These are phyloP conservation scores for Aspergillus ruber DNA, from an alignment of 2,329 filamentous ascomycete species.

Conservation along the genomic window DNA sequence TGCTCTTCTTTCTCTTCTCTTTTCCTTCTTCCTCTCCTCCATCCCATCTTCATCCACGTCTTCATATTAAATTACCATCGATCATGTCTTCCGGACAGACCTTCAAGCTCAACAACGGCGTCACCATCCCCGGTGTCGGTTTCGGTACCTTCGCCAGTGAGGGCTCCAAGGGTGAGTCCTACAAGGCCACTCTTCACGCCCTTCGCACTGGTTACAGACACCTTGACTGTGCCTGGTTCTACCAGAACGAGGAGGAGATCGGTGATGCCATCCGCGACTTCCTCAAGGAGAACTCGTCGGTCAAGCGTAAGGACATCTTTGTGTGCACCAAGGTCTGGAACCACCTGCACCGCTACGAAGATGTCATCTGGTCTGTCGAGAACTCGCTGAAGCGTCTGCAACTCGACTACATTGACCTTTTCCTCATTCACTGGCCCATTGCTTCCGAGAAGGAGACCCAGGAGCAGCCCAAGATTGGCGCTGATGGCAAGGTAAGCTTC, in stretches of 20 bases:
- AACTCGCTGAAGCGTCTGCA: conserved; percentile 59
- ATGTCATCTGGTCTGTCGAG: conserved; percentile 48
- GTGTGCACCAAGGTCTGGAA: conserved; percentile 50
- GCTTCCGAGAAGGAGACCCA: conserved; percentile 45
- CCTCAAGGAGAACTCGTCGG: conserved; percentile 41
- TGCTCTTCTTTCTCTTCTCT: conserved; percentile 1
- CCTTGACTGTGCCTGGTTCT: conserved; percentile 52
- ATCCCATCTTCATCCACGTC: conserved; percentile 2
- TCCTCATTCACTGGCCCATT: conserved; percentile 51
- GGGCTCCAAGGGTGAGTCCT: conserved; percentile 54
- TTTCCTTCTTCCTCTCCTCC: conserved; percentile 5
- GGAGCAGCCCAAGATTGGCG: conserved; percentile 43
- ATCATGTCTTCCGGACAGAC: conserved; percentile 51
- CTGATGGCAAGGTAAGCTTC: conserved; percentile 44
- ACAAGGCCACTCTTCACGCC: conserved; percentile 47
- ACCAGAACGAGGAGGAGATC: conserved; percentile 50
- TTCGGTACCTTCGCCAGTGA: conserved; percentile 65
- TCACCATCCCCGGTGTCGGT: conserved; percentile 56
- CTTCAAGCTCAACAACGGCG: conserved; percentile 52
- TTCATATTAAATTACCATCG: conserved; percentile 5
- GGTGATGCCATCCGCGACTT: conserved; percentile 51
- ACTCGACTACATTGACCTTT: conserved; percentile 66
- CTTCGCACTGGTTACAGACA: conserved; percentile 49
- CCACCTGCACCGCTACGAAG: conserved; percentile 44
- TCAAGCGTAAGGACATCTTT: conserved; percentile 47